A percentile compares a stretch with the other conserved stretches of the same genome.
These are phyloP conservation scores for Neoconidiobolus thromboides DNA, from an alignment of 371 early-diverging fungal species.

Conservation along the genomic window DNA sequence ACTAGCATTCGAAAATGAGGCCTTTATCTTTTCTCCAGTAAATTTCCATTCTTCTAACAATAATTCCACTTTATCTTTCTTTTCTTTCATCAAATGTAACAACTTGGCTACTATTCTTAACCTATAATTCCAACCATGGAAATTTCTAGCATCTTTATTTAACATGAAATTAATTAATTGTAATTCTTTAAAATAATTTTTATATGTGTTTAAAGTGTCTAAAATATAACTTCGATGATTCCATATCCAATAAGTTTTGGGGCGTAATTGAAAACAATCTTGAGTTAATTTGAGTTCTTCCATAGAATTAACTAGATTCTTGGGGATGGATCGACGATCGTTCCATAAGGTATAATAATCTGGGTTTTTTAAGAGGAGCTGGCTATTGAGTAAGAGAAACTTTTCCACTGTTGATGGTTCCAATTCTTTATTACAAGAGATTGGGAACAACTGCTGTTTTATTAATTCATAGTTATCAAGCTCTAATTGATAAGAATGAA, in stretches of 20 bases:
- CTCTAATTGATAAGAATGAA: not conserved
- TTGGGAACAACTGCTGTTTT: not conserved
- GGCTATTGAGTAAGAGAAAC: too few species aligned
- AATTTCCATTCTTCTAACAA: constrained; percentile 51
- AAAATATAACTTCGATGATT: constrained; percentile 86
- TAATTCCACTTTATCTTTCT: constrained; percentile 9
- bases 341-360: constrained; percentile 89
- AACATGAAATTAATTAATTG: constrained; percentile 53
- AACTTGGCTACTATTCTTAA: constrained; percentile 43
- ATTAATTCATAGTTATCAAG: not conserved
- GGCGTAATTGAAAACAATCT: constrained; percentile 39
- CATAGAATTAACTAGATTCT: constrained; percentile 10
- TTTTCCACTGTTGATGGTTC: constrained; percentile 10
- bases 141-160: constrained; percentile 76
- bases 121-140: constrained; percentile 93
- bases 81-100: constrained; percentile 14
- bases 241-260: constrained; percentile 89
- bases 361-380: constrained; percentile 54
- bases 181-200: constrained; percentile 65
- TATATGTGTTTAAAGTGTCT: constrained; percentile 35
- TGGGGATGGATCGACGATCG: constrained; percentile 43
- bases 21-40: constrained; percentile 64
- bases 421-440: not conserved
- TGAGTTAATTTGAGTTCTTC: constrained; percentile 45
- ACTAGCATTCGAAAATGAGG: constrained; percentile 84